A percentile compares a stretch with the other conserved stretches of the same genome.
These are phyloP conservation scores for Hygrophorus pudorinus DNA, from an alignment of 768 basidiomycete species.

Conservation along the genomic window DNA sequence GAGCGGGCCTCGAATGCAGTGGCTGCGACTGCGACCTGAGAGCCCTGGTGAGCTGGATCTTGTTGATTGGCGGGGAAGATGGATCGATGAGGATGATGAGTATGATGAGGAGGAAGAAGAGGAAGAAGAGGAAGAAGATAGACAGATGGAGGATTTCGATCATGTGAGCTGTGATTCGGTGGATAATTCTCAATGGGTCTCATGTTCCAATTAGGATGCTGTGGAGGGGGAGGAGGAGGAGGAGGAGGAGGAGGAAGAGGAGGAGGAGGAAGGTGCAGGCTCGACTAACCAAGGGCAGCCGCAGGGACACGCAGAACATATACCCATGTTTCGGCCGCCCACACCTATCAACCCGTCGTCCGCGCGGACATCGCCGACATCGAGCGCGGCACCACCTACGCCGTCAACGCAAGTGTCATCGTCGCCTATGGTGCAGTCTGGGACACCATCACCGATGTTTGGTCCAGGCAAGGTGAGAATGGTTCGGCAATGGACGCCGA, in stretches of 20 bases:
- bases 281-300: conserved; percentile 15
- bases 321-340: conserved; percentile 19
- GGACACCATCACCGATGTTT: conserved; percentile 19
- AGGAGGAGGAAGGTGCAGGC: conserved; percentile 41
- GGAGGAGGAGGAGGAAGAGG: conserved; percentile 55
- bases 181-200: not conserved
- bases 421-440: conserved; percentile 19
- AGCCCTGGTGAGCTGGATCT: conserved; percentile 69
- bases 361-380: conserved; percentile 43
- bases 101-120: conserved; percentile 64
- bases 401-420: conserved; percentile 29
- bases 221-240: conserved; percentile 37
- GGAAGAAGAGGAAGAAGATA: conserved; percentile 64
- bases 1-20: conserved; percentile 94
- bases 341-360: conserved; percentile 29
- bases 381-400: conserved; percentile 34
- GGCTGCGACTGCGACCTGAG: conserved; percentile 84
- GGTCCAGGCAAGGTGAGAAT: conserved; percentile 36
- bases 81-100: conserved; percentile 60
- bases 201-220: conserved; percentile 30
- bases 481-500: conserved; percentile 36
- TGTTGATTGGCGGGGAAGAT: conserved; percentile 87
- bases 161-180: conserved; percentile 36
- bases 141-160: conserved; percentile 83
- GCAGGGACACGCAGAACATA: conserved; percentile 18